Conservation (phyloP, 768 basidiomycete genomes). For the Boletus patriciae region DNA sequence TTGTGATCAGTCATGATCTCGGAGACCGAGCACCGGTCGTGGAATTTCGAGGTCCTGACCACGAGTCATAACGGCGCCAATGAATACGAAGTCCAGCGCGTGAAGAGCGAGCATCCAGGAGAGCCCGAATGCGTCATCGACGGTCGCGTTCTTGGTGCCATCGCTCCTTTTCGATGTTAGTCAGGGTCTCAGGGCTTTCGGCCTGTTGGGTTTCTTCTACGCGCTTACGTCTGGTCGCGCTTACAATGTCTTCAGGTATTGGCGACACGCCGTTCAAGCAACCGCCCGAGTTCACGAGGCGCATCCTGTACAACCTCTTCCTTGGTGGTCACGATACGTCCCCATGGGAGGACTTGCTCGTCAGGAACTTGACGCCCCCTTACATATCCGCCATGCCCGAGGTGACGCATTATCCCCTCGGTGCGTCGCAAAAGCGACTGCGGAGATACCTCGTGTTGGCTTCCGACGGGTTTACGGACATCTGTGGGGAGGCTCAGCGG, state of each 20-base stretch:
- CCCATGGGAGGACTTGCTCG: conserved; percentile 66
- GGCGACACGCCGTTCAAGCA: conserved; percentile 75
- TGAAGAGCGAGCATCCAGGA: conserved; percentile 62
- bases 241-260: conserved; percentile 45
- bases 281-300: conserved; percentile 64
- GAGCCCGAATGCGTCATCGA: conserved; percentile 69
- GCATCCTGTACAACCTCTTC: conserved; percentile 64
- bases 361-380: conserved; percentile 61
- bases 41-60: conserved; percentile 64
- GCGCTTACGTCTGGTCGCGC: conserved; percentile 9
- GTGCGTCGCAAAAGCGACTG: conserved; percentile 22
- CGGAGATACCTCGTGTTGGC: conserved; percentile 60
- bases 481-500: conserved; percentile 52
- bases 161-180: conserved; percentile 76
- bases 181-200: conserved; percentile 22
- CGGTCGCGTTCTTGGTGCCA: conserved; percentile 69
- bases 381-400: conserved; percentile 68
- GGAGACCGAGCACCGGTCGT: conserved; percentile 47
- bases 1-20: conserved; percentile 50
- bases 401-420: conserved; percentile 55
- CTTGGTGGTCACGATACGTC: conserved; percentile 61
- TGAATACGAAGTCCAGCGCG: conserved; percentile 61
- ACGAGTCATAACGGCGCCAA: conserved; percentile 71
- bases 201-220: conserved; percentile 7
- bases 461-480: conserved; percentile 67